Evolutionary conservation across 2,329 filamentous ascomycete genomes (phyloP), one percentile per base, ranked within the genome.

Genomic region (Fusarium stilboides): DNA sequence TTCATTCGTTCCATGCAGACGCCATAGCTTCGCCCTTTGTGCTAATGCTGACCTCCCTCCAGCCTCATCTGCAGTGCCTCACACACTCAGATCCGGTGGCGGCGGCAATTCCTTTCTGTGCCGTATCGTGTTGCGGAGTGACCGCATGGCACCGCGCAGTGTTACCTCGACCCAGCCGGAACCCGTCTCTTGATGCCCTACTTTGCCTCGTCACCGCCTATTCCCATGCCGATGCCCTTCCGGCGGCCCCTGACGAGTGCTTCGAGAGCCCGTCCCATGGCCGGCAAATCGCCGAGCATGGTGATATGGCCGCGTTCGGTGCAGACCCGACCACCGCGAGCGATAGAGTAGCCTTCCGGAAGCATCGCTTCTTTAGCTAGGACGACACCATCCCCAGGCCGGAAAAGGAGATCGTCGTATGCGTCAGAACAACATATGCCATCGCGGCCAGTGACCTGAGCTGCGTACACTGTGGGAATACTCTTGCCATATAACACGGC

Each of bases 261-360:
- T 71, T 85, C 83, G 34, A 98, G 78, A 67, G 92, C 94, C 73
- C 84, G 86, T 0, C 94, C 94, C 1, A 97, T 90, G 0, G 91
- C 93, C 66, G 92, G 89, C 67, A 97, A 77, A 81, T 98, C 94
- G 1, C 94, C 94, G 33, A 98, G 79, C 75, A 98, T 84, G 1
- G 92, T 94, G 36, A 98, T 91, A 81, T 98, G 95, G 0, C 95
- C 94, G 5, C 94, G 85, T 69, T 97, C 93, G 55, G 91, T 94
- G 71, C 89, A 91, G 14, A 97, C 88, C 19, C 93, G 83, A 0
- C 94, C 94, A 14, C 90, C 91, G 45, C 86, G 88, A 2, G 91
- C 93, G 36, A 92, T 84, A 49, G 87, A 85, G 77, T 97, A 98
- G 0, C 94, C 94, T 4, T 87, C 81, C 0, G 94, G 94, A 43